Evolutionary conservation across 441 rosid genomes (phyloP), one percentile per base, ranked within the genome.

Genomic region (Viola pubescens): DNA sequence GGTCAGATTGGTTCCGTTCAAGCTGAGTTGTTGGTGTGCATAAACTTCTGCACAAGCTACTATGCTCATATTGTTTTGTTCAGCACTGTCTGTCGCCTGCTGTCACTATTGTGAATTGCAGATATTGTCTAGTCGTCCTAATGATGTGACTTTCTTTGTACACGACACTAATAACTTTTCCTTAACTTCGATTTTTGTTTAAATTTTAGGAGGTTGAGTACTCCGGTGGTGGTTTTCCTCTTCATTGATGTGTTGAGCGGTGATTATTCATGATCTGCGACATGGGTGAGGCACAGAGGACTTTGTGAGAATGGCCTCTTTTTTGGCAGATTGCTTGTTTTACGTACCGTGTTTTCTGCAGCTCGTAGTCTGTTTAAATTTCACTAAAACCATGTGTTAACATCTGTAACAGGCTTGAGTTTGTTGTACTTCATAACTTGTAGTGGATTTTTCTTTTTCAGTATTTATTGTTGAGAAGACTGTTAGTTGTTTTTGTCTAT

Each of bases 171-270:
- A 34, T 0, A 37, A 16, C 6, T 34, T 4, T 47, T 52, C n/a
- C 26, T 44, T 59, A 34, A 70, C 63, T 37, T 44, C 48, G 26
- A 53, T 56, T 43, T 42, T 59, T 59, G 59, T 65, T 6, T 62
- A 44, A 48, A 67, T 75, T 62, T 47, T 88, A 90, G 97, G 99
- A 94, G 75, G 94, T 94, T 37, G 99, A 94, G 66, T 83, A 83
- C 68, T 83, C 99, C 0, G 97, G 91, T 3, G 99, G 97, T 9
- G 96, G 97, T 43, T 59, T 86, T 54, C 77, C 76, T 37, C 71
- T 83, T 64, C 77, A 56, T 51, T 49, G 14, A 61, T 42, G 41
- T 13, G 55, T 55, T 50, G 53, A 6, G 0, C n/a, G 4, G 16
- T 37, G 42, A 11, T 12, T 37, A 48, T 19, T 38, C 38, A 41